phyloP scores from a whole-genome alignment of 108 stramenopile species.

The Cylindrotheca closterium region DNA sequence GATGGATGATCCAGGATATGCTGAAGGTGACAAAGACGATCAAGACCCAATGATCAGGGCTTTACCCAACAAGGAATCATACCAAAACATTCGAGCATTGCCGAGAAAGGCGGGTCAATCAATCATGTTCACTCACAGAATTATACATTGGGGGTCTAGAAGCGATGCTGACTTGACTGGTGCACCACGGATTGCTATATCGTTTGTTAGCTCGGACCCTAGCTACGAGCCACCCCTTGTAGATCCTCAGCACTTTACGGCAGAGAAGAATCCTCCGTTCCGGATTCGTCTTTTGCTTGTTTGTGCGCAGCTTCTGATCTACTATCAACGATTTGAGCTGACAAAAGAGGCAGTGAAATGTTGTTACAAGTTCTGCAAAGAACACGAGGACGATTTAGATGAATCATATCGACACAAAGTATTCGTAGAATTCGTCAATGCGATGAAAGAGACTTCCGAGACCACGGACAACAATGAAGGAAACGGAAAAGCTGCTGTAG shows the following conservation, averaged over 20 bases:
- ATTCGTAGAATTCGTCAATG: constrained; percentile 70
- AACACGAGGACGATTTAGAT: constrained; percentile 50
- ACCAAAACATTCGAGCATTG: constrained; percentile 70
- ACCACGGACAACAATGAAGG: background rate
- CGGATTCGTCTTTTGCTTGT: constrained; percentile 63
- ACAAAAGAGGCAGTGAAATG: constrained; percentile 36
- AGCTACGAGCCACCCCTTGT: constrained; percentile 61
- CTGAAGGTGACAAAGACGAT: constrained; percentile 44
- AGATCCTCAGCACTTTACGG: background rate
- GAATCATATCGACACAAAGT: constrained; percentile 69
- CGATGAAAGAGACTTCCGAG: constrained; percentile 54
- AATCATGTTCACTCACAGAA: constrained; percentile 67
- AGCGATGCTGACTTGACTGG: constrained; percentile 32
- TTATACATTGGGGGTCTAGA: constrained; percentile 75
- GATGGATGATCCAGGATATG: constrained; percentile 68
- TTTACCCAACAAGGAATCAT: constrained; percentile 60
- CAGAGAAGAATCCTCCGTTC: constrained; percentile 44
- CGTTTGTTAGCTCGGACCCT: constrained; percentile 68
- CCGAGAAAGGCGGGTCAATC: constrained; percentile 61
- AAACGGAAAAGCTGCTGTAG: background rate
- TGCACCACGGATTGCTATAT: constrained; percentile 62
- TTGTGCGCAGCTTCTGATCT: constrained; percentile 74
- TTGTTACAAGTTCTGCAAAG: constrained; percentile 67
- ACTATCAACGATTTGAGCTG: constrained; percentile 71
- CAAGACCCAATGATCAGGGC: constrained; percentile 58